These are phyloP conservation scores for Trypanosomatidae sp. DNA, from an alignment of 208 protist species.

Conservation along the genomic window DNA sequence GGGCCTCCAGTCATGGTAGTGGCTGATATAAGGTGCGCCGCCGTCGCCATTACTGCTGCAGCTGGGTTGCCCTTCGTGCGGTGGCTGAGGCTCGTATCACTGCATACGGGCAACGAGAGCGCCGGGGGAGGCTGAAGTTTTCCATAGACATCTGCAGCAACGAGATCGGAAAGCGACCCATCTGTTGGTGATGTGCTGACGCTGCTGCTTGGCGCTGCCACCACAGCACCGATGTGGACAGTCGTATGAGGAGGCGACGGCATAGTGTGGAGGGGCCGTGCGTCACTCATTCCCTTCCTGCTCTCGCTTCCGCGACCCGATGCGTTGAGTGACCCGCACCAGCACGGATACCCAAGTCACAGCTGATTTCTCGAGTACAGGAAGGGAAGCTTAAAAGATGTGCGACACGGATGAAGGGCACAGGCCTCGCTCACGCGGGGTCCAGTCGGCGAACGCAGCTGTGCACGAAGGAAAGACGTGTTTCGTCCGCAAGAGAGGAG, in stretches of 20 bases:
- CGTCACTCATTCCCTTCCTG: not conserved
- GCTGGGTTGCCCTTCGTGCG: not conserved
- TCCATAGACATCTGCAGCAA: not conserved
- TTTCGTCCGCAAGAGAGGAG: not conserved
- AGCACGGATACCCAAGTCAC: not conserved
- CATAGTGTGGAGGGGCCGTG: not conserved
- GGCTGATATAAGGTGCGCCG: not conserved
- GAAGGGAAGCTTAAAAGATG: not conserved
- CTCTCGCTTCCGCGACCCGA: not conserved
- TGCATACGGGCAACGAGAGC: not conserved
- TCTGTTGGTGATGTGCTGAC: not conserved
- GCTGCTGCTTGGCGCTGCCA: not conserved
- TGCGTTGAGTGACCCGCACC: not conserved
- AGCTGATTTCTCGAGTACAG: no score
- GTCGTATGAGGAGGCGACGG: not conserved
- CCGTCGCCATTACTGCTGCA: not conserved
- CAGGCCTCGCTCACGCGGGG: not conserved
- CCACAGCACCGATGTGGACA: conserved; percentile 8
- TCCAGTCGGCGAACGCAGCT: not conserved
- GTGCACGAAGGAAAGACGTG: not conserved
- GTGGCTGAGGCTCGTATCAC: not conserved
- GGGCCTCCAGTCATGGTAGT: not conserved
- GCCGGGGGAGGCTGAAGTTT: not conserved
- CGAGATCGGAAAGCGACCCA: not conserved
- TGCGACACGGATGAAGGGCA: not conserved